phyloP scores from a whole-genome alignment of 352 stramenopile species.

The Hyaloperonospora brassicae region DNA sequence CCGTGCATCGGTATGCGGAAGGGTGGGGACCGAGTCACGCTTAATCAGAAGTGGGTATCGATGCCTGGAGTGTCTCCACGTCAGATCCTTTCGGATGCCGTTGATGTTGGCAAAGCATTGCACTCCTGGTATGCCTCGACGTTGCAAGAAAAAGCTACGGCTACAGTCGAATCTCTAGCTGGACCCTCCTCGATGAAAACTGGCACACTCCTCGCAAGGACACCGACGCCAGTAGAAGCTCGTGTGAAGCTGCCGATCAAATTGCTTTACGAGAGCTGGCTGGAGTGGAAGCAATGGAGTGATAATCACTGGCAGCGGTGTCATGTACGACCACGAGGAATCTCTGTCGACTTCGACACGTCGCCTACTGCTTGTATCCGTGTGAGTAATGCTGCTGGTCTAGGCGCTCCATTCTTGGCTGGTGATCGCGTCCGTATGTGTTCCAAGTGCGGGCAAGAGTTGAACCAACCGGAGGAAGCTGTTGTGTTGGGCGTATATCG shows the following conservation, averaged over 20 bases:
- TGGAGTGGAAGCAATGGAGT: slow-evolving; percentile 79
- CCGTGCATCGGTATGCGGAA: slow-evolving; percentile 95
- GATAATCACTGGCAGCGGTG: slow-evolving; percentile 79
- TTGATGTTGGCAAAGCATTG: slow-evolving; percentile 87
- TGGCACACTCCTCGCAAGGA: neutral
- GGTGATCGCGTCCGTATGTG: slow-evolving; percentile 92
- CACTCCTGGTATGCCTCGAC: slow-evolving; percentile 72
- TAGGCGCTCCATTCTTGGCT: slow-evolving; percentile 85
- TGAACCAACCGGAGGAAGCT: slow-evolving; percentile 95
- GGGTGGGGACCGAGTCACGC: slow-evolving; percentile 90
- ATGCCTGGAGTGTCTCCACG: slow-evolving; percentile 67
- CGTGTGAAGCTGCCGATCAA: slow-evolving; percentile 43
- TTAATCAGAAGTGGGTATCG: slow-evolving; percentile 93
- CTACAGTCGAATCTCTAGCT: neutral
- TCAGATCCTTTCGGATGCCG: slow-evolving; percentile 72
- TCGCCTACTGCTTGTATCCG: slow-evolving; percentile 83
- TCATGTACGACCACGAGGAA: slow-evolving; percentile 66
- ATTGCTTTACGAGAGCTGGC: slow-evolving; percentile 68
- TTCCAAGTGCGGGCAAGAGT: slow-evolving; percentile 88
- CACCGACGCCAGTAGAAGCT: slow-evolving; percentile 1
- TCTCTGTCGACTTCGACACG: slow-evolving; percentile 93
- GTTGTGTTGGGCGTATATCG: slow-evolving; percentile 91
- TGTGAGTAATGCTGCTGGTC: slow-evolving; percentile 83
- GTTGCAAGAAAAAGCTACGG: slow-evolving; percentile 27
- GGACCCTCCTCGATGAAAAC: too few species aligned